phyloP scores from a whole-genome alignment of 305 asterid species.

The Fraxinus floribunda region DNA sequence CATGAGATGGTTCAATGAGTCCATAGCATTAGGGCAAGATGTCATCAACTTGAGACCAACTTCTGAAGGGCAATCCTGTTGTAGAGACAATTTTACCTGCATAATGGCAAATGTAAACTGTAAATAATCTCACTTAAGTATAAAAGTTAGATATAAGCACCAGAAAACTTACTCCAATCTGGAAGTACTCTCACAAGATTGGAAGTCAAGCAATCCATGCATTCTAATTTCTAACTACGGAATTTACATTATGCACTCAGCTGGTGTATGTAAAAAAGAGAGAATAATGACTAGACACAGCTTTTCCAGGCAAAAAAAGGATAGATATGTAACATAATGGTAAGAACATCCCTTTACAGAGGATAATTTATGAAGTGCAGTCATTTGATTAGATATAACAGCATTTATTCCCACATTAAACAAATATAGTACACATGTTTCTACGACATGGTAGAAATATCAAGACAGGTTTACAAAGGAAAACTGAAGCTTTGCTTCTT shows the following conservation, averaged over 20 bases:
- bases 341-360: background rate
- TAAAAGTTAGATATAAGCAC: background rate
- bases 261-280: background rate
- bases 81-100: constrained; percentile 22
- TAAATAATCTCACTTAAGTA: background rate
- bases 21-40: background rate
- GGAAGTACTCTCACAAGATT: background rate
- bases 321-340: background rate
- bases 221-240: background rate
- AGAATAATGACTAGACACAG: background rate
- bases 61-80: constrained; percentile 18
- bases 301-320: background rate
- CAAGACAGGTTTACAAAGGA: background rate
- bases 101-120: background rate
- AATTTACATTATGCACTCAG: background rate
- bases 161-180: background rate
- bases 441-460: background rate
- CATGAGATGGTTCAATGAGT: background rate
- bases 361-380: background rate
- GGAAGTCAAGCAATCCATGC: background rate
- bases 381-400: background rate
- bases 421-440: background rate
- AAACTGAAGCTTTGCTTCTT: background rate
- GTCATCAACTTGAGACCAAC: constrained; percentile 15
- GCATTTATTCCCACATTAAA: background rate